These are phyloP conservation scores for Ophiostoma montium DNA, from an alignment of 2,329 filamentous ascomycete species.

Conservation along the genomic window DNA sequence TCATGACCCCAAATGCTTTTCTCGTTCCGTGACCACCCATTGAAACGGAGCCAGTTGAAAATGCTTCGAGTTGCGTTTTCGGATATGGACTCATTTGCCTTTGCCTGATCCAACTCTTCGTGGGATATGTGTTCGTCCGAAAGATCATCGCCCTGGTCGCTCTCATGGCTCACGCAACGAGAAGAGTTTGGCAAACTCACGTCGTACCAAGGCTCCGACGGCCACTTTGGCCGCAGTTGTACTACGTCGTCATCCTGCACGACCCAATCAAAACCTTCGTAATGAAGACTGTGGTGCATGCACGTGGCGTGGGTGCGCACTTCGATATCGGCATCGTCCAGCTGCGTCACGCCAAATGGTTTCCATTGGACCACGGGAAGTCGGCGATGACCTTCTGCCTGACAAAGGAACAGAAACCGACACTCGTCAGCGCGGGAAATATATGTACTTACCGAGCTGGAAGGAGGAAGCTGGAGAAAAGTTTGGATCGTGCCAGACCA, in stretches of 20 bases:
- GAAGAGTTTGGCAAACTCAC: neutral
- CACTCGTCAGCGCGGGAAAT: slow-evolving; percentile 18
- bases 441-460: slow-evolving; percentile 6
- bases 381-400: slow-evolving; percentile 13
- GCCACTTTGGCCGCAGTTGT: neutral
- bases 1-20: slow-evolving; percentile 15
- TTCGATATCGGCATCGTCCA: slow-evolving; percentile 18
- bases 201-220: no score
- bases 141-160: neutral
- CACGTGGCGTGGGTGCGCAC: slow-evolving; percentile 18
- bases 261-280: slow-evolving; percentile 15
- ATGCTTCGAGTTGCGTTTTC: slow-evolving; percentile 19
- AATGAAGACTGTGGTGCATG: slow-evolving; percentile 15
- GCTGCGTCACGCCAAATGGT: slow-evolving; percentile 18
- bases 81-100: slow-evolving; percentile 15
- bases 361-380: slow-evolving; percentile 18
- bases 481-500: slow-evolving; percentile 18
- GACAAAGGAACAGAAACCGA: slow-evolving; percentile 18
- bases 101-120: slow-evolving; percentile 8
- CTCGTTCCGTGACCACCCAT: slow-evolving; percentile 16
- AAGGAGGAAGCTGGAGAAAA: slow-evolving; percentile 17
- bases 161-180: neutral
- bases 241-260: slow-evolving; percentile 4
- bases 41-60: slow-evolving; percentile 18
- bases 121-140: slow-evolving; percentile 5